Conservation (phyloP, 495 filamentous ascomycete genomes). For the Oidiodendron maius region DNA sequence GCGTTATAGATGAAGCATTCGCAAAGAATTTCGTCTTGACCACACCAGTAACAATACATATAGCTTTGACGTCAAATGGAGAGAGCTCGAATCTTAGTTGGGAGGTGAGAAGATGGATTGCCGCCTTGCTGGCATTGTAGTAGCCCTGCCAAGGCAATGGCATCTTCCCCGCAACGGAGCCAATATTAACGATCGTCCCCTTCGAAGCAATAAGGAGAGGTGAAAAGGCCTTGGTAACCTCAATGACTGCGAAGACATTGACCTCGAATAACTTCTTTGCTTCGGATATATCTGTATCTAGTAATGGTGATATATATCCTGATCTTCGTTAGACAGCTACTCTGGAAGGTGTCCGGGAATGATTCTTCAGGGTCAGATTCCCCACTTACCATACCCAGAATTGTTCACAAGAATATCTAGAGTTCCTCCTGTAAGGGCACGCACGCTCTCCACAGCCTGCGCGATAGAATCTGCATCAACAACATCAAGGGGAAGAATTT, state of each 20-base stretch:
- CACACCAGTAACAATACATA: constrained; percentile 31
- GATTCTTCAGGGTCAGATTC: no score
- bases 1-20: constrained; percentile 3
- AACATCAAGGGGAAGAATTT: constrained; percentile 46
- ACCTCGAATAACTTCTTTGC: constrained; percentile 41
- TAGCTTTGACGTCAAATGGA: constrained; percentile 41
- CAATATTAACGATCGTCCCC: constrained; percentile 44
- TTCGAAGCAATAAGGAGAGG: constrained; percentile 40
- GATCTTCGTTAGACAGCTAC: neutral
- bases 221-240: constrained; percentile 48
- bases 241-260: constrained; percentile 48
- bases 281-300: constrained; percentile 39
- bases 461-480: constrained; percentile 33
- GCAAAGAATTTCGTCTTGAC: constrained; percentile 28
- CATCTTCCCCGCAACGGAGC: constrained; percentile 40
- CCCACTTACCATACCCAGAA: constrained; percentile 36
- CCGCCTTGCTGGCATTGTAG: constrained; percentile 51
- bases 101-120: constrained; percentile 37
- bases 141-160: constrained; percentile 34
- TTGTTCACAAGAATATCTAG: constrained; percentile 54
- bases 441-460: constrained; percentile 22
- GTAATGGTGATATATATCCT: constrained; percentile 33
- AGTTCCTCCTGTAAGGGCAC: constrained; percentile 21
- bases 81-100: constrained; percentile 47
- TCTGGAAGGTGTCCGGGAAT: neutral